Percentiles rank a stretch among this genome's conserved stretches.
Evolutionary conservation across 1,139 yeast species (phyloP).

Genomic region (Lodderomyces beijingensis): DNA sequence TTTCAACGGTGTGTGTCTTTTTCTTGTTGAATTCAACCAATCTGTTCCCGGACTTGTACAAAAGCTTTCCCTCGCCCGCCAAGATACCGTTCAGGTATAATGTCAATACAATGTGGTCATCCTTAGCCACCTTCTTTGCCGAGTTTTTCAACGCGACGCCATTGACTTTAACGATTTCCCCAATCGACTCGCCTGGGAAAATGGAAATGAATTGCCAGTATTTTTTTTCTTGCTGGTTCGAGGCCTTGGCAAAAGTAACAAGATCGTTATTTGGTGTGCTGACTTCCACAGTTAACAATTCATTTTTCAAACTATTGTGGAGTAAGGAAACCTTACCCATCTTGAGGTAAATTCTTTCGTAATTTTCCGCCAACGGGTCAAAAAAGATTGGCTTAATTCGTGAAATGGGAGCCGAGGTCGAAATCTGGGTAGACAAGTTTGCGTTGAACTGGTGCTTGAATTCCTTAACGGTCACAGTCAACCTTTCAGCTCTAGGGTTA

Average conservation of each 20-base stretch:
- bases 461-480: slow-evolving; percentile 71
- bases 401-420: slow-evolving; percentile 48
- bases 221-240: slow-evolving; percentile 52
- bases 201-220: slow-evolving; percentile 80
- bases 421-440: slow-evolving; percentile 33
- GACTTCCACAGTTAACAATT: slow-evolving; percentile 46
- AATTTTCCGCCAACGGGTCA: slow-evolving; percentile 57
- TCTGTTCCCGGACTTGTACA: slow-evolving; percentile 38
- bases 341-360: slow-evolving; percentile 57
- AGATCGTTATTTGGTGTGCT: slow-evolving; percentile 44
- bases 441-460: slow-evolving; percentile 52
- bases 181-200: slow-evolving; percentile 67
- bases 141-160: slow-evolving; percentile 44
- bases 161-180: slow-evolving; percentile 60
- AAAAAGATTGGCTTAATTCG: slow-evolving; percentile 60
- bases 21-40: slow-evolving; percentile 40
- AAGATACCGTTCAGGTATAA: slow-evolving; percentile 61
- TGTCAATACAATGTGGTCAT: slow-evolving; percentile 56
- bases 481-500: slow-evolving; percentile 74
- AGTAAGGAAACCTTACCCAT: slow-evolving; percentile 48
- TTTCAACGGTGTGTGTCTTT: slow-evolving; percentile 32
- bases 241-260: slow-evolving; percentile 60
- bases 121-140: slow-evolving; percentile 31
- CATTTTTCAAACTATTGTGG: slow-evolving; percentile 26
- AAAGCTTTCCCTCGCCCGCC: slow-evolving; percentile 51